A percentile compares a stretch with the other conserved stretches of the same genome.
Evolutionary conservation across 495 filamentous ascomycete genomes (phyloP).

Genomic region (Neurospora sp.): DNA sequence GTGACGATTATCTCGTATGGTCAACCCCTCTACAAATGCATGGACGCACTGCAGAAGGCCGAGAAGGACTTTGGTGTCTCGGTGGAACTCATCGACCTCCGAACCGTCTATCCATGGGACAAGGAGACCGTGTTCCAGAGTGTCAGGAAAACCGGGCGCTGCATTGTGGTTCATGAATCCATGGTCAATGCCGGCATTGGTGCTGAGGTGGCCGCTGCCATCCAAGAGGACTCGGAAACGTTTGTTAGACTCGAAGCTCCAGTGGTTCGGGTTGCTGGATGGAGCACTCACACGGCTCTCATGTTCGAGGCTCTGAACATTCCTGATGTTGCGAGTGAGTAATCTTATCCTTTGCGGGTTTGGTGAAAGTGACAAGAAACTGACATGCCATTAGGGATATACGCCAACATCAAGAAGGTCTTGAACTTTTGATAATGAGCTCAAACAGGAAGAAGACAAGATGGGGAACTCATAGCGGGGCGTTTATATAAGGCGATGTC

Average conservation of each 20-base stretch:
- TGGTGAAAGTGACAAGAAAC: not conserved
- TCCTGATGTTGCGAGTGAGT: conserved; percentile 86
- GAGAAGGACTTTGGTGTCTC: conserved; percentile 73
- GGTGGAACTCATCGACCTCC: conserved; percentile 82
- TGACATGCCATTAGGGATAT: conserved; percentile 28
- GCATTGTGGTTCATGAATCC: conserved; percentile 88
- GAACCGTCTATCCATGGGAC: conserved; percentile 95
- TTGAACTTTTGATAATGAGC: conserved; percentile 26
- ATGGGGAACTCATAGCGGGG: not conserved
- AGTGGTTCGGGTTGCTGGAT: conserved; percentile 81
- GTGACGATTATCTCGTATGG: conserved; percentile 88
- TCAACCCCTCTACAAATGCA: conserved; percentile 82
- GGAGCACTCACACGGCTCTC: conserved; percentile 78
- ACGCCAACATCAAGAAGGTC: conserved; percentile 41
- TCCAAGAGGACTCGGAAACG: conserved; percentile 70
- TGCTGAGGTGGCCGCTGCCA: conserved; percentile 84
- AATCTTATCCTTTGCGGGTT: not conserved
- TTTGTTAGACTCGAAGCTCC: conserved; percentile 89
- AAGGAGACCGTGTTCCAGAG: conserved; percentile 71
- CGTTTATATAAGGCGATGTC: not conserved
- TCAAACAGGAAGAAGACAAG: not conserved
- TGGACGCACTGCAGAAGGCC: conserved; percentile 64
- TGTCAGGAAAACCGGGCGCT: conserved; percentile 81
- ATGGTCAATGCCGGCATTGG: conserved; percentile 94
- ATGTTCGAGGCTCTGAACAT: conserved; percentile 79